Percentiles rank a stretch among this genome's conserved stretches.
phyloP scores from a whole-genome alignment of 768 basidiomycete genomes.

The Suillus brevipes region DNA sequence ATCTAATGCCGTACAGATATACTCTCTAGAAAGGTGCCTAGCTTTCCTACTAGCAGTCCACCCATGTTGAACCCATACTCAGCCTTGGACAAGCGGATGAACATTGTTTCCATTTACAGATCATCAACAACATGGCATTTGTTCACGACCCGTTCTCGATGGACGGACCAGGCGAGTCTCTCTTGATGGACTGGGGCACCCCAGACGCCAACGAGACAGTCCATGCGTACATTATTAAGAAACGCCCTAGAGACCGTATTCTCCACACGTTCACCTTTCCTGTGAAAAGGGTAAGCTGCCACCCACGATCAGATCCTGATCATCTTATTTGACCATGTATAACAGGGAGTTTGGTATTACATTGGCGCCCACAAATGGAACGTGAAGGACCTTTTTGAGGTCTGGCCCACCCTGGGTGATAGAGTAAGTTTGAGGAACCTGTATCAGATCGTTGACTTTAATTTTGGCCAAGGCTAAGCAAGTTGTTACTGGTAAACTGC shows the following conservation, averaged over 20 bases:
- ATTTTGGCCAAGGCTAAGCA: slow-evolving; percentile 30
- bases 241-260: slow-evolving; percentile 20
- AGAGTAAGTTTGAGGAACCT: slow-evolving; percentile 29
- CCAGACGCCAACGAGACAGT: slow-evolving; percentile 34
- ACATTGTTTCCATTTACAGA: slow-evolving; percentile 45
- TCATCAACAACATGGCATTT: slow-evolving; percentile 43
- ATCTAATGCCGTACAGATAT: slow-evolving; percentile 20
- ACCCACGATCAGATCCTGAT: slow-evolving; percentile 5
- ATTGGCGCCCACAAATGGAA: slow-evolving; percentile 52
- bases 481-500: slow-evolving; percentile 36
- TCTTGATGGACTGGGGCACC: slow-evolving; percentile 56
- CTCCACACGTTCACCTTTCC: slow-evolving; percentile 57
- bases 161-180: slow-evolving; percentile 43
- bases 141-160: slow-evolving; percentile 56
- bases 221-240: slow-evolving; percentile 33
- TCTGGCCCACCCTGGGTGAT: slow-evolving; percentile 43
- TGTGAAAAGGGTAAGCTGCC: slow-evolving; percentile 39
- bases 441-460: slow-evolving; percentile 10
- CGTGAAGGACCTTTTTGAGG: slow-evolving; percentile 24
- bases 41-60: neutral
- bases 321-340: slow-evolving; percentile 10
- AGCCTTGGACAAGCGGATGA: slow-evolving; percentile 40
- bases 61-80: slow-evolving; percentile 7
- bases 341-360: slow-evolving; percentile 50
- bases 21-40: slow-evolving; percentile 30